Base-by-base conservation (phyloP, 1,139 yeast genomes). In the Diutina rugosa region DNA sequence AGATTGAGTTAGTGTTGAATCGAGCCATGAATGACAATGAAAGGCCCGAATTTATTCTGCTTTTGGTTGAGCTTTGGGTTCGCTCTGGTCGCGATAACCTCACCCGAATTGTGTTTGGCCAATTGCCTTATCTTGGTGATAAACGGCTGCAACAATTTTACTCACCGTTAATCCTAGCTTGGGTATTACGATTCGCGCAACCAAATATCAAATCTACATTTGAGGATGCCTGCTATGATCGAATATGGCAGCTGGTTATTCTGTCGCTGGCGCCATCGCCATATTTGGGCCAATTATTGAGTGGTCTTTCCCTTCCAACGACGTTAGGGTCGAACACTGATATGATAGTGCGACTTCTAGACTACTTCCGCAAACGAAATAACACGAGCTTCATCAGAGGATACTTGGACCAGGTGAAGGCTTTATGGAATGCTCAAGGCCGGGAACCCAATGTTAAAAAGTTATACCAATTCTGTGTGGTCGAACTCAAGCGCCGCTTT, bases 51-150 rank as follows among this genome's bases (percentile, higher is more conserved):
- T 59, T 66, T n/a, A 65, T 74, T 9, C 77, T 73, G 58, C 55
- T 61, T 6, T 61, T 65, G 21, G 60, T 74, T 21, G 62, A 63
- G 21, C 58, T 69, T 1, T 76, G 79, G 79, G 62, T 71, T 4
- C 56, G 54, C 2, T 45, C 51, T 18, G 49, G 46, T 1, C 55
- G 54, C 1, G 55, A 57, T 1, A 60, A 70, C 58, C 76, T 80
- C 79, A 73, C 72, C 56, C 65, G 65, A 52, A 60, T 76, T 35
- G 64, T 73, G 26, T 65, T 73, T 41, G 80, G 75, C 58, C 69
- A 68, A 38, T 75, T 65, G 58, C 76, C 78, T 1, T 77, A 73
- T 57, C 63, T 73, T 53, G 80, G 80, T 4, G 74, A 74, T 59
- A 58, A 66, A 0, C 63, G 65, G 29, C 76, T 72, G 74, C 63